Evolutionary conservation across 129 eudicot species (phyloP).

Genomic region (Saposhnikovia divaricata): DNA sequence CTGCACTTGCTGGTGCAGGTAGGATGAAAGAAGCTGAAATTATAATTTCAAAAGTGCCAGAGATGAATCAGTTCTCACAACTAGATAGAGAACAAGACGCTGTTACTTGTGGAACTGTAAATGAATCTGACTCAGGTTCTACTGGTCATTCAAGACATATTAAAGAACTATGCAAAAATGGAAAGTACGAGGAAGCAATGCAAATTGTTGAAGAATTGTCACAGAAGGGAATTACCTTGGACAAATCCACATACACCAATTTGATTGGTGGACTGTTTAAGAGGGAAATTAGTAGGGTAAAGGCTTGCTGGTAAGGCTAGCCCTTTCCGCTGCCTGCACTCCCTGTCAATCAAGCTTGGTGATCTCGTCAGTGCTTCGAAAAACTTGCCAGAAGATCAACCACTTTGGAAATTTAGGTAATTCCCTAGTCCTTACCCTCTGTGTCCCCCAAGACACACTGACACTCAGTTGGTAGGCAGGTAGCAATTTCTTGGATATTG

Average conservation of each 20-base stretch:
- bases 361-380: neutral
- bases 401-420: neutral
- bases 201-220: constrained; percentile 40
- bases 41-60: constrained; percentile 35
- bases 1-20: constrained; percentile 46
- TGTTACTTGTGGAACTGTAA: constrained; percentile 20
- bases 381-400: neutral
- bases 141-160: constrained; percentile 42
- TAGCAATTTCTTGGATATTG: neutral
- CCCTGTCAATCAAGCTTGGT: neutral
- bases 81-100: constrained; percentile 16
- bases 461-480: neutral
- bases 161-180: constrained; percentile 48
- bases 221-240: constrained; percentile 43
- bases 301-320: constrained; percentile 17
- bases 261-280: constrained; percentile 67
- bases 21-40: constrained; percentile 52
- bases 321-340: neutral
- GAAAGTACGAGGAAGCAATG: constrained; percentile 76
- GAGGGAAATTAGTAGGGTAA: constrained; percentile 30
- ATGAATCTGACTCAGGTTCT: constrained; percentile 31
- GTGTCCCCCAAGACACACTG: neutral
- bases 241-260: constrained; percentile 51
- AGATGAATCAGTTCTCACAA: constrained; percentile 22
- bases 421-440: neutral